Percentiles rank a stretch among this genome's conserved stretches.
Conservation (phyloP, 805 yeast species). For the Metschnikowia picachoensis region DNA sequence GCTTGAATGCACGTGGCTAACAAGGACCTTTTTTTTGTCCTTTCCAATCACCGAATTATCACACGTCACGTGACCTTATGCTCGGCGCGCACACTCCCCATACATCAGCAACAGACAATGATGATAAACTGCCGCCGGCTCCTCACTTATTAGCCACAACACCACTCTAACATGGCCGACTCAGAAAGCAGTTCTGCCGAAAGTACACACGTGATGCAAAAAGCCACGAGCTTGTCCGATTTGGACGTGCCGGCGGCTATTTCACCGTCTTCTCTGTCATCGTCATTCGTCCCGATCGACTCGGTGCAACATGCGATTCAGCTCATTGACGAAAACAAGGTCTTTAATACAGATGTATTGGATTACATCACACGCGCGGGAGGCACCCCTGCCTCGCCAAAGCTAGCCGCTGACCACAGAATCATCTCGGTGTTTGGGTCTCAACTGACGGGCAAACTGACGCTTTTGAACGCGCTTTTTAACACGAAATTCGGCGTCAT, state of each 20-base stretch:
- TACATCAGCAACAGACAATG: too few relatives aligned
- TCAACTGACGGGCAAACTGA: slow-evolving; percentile 94
- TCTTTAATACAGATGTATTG: slow-evolving; percentile 37
- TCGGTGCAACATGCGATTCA: slow-evolving; percentile 46
- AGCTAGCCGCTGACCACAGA: slow-evolving; percentile 59
- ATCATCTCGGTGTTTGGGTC: slow-evolving; percentile 95
- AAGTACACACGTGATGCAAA: not conserved
- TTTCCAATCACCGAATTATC: too few relatives aligned
- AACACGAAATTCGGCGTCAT: slow-evolving; percentile 83
- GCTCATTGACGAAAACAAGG: slow-evolving; percentile 58
- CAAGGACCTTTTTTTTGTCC: too few relatives aligned
- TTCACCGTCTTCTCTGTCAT: slow-evolving; percentile 27
- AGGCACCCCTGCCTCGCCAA: not conserved
- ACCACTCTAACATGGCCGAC: not conserved
- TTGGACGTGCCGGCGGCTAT: not conserved
- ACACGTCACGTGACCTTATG: too few relatives aligned
- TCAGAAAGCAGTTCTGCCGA: not conserved
- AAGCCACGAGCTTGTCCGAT: not conserved
- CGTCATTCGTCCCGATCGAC: slow-evolving; percentile 41
- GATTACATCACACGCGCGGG: slow-evolving; percentile 19
- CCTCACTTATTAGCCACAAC: not conserved
- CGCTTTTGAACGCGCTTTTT: slow-evolving; percentile 80
- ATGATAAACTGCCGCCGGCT: not conserved
- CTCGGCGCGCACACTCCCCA: too few relatives aligned
- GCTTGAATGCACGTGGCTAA: too few relatives aligned